Conservation (phyloP, 257 asterid species). For the Ballota nigra region DNA sequence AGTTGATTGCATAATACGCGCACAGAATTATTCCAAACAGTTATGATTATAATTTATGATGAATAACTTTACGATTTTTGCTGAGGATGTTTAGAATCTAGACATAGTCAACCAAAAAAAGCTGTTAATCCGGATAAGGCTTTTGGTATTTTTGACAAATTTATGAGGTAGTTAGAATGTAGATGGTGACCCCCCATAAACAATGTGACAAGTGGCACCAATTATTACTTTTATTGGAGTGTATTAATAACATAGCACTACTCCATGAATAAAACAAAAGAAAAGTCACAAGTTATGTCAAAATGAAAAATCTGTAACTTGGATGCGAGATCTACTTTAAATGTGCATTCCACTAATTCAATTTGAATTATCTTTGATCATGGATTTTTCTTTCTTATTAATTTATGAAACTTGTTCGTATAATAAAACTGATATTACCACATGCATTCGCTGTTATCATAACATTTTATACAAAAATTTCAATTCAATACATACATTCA, state of each 20-base stretch:
- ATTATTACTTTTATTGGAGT: not conserved
- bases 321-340: not conserved
- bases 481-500: too few species aligned
- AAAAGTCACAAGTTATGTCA: not conserved
- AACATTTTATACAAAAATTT: too few species aligned
- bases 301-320: not conserved
- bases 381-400: too few species aligned
- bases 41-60: not conserved
- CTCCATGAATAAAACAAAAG: not conserved
- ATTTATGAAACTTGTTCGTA: too few species aligned
- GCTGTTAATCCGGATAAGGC: not conserved
- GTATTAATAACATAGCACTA: not conserved
- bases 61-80: not conserved
- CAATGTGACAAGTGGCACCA: not conserved
- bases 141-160: too few species aligned
- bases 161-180: not conserved
- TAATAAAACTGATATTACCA: too few species aligned
- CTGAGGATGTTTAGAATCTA: not conserved
- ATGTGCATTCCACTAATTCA: not conserved
- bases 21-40: not conserved
- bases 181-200: slow-evolving; percentile 1
- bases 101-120: not conserved
- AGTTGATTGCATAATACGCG: not conserved
- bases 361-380: not conserved
- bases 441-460: too few species aligned